Conservation (phyloP, 108 stramenopile species). For the Cyclotella choctawhatcheeana region DNA sequence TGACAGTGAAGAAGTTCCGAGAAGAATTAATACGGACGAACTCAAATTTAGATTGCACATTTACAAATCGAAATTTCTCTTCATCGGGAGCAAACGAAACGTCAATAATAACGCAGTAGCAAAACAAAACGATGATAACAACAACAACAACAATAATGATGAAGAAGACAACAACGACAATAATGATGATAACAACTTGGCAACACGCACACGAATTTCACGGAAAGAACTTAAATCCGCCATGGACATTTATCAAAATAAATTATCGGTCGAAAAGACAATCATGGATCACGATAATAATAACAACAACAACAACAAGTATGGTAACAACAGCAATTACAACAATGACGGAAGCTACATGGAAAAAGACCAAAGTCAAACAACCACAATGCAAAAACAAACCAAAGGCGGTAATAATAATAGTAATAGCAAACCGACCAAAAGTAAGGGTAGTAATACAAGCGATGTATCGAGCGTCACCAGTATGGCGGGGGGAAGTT, state of each 20-base stretch:
- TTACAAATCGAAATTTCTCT: conserved; percentile 39
- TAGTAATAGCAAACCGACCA: conserved; percentile 4
- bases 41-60: conserved; percentile 47
- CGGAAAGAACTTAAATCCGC: conserved; percentile 85
- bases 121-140: background rate
- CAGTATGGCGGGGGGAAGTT: conserved; percentile 15
- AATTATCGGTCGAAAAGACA: conserved; percentile 46
- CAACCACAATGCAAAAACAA: background rate
- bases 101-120: background rate
- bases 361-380: conserved; percentile 4
- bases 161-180: background rate
- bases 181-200: conserved; percentile 4
- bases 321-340: background rate
- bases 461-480: conserved; percentile 16
- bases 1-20: background rate
- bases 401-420: background rate
- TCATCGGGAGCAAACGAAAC: background rate
- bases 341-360: too few relatives aligned
- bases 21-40: conserved; percentile 19
- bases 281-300: background rate
- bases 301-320: background rate
- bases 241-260: conserved; percentile 87
- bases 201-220: conserved; percentile 28
- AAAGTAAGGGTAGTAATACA: conserved; percentile 17
- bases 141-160: background rate